phyloP scores from a whole-genome alignment of 352 stramenopile genomes.

The Pythium dissotocum region DNA sequence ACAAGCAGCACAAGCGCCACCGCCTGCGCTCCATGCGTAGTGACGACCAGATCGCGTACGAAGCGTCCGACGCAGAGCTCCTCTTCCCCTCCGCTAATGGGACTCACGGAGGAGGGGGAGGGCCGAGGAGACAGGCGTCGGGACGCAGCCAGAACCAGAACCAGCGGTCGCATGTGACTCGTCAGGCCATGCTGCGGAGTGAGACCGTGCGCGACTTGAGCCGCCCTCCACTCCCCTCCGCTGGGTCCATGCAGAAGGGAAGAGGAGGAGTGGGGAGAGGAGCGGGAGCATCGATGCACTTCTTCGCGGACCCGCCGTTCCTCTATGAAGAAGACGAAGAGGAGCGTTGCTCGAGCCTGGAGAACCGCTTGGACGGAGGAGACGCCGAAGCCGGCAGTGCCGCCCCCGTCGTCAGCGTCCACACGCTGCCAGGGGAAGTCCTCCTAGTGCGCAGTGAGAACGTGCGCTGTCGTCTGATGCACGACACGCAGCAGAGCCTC shows the following conservation, averaged over 20 bases:
- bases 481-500: conserved; percentile 25
- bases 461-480: conserved; percentile 58
- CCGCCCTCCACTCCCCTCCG: not conserved
- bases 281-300: conserved; percentile 1
- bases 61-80: not conserved
- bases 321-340: conserved; percentile 22
- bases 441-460: conserved; percentile 64
- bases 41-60: conserved; percentile 23
- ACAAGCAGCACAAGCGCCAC: conserved; percentile 11
- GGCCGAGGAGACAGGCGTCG: not conserved
- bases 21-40: conserved; percentile 13
- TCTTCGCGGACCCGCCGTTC: conserved; percentile 19
- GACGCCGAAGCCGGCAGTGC: not conserved
- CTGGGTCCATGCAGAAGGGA: not conserved
- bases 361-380: not conserved
- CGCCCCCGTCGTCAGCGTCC: conserved; percentile 33
- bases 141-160: not conserved
- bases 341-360: conserved; percentile 8
- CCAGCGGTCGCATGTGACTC: not conserved
- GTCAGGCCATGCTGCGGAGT: conserved; percentile 17
- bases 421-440: conserved; percentile 67
- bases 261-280: not conserved
- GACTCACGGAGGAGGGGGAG: not conserved
- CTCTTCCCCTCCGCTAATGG: not conserved
- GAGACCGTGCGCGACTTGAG: conserved; percentile 18